Percentiles rank a stretch among this genome's conserved stretches.
Evolutionary conservation across 2,329 filamentous ascomycete species (phyloP).

Genomic region (Raffaelea arxii): DNA sequence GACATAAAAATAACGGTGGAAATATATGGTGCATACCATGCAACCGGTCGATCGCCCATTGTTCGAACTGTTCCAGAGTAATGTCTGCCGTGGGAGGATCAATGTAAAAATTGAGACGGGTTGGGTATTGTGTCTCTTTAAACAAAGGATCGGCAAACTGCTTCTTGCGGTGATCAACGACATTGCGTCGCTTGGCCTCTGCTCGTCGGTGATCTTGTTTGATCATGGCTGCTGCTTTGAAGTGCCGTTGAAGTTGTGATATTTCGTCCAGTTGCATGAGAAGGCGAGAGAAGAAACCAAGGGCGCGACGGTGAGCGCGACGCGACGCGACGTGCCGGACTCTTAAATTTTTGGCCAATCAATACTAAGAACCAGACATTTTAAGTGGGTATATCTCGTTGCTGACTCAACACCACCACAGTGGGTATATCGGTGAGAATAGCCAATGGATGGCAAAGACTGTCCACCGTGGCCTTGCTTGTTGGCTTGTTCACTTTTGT

Average conservation of each 20-base stretch:
- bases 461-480: background rate
- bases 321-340: slow-evolving; percentile 10
- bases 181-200: slow-evolving; percentile 64
- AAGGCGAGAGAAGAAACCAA: background rate
- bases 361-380: too few relatives aligned
- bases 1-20: background rate
- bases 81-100: slow-evolving; percentile 87
- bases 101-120: slow-evolving; percentile 87
- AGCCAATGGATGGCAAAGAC: slow-evolving; percentile 1
- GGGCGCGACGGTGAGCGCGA: slow-evolving; percentile 4
- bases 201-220: slow-evolving; percentile 42
- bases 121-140: slow-evolving; percentile 68
- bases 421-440: too few relatives aligned
- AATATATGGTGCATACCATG: slow-evolving; percentile 45
- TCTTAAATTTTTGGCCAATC: background rate
- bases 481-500: too few relatives aligned
- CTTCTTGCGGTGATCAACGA: slow-evolving; percentile 70
- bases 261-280: background rate
- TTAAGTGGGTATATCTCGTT: too few relatives aligned
- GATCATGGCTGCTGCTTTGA: slow-evolving; percentile 26
- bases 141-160: slow-evolving; percentile 74
- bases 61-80: slow-evolving; percentile 92
- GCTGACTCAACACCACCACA: too few relatives aligned
- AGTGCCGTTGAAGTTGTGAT: background rate
- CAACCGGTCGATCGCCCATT: slow-evolving; percentile 93